Evolutionary conservation across 306 rosid genomes (phyloP), one percentile per base, ranked within the genome.

Genomic region (Fragaria iinumae): DNA sequence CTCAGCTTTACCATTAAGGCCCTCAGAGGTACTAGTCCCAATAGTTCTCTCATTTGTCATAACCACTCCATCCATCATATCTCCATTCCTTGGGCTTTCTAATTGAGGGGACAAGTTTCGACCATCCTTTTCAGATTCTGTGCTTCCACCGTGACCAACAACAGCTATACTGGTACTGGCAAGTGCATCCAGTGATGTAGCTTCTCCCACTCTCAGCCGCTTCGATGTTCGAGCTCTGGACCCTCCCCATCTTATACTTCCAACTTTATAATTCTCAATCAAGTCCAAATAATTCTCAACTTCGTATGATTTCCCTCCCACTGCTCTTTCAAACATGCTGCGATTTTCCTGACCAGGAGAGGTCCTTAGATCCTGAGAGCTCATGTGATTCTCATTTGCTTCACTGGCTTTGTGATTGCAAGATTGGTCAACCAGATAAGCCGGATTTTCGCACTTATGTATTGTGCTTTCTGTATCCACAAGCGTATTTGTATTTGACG

Each of bases 161-260:
- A 78, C 85, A 76, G 64, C 55, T 47, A 79, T 75, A 70, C 78
- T 75, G 64, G 90, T 75, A 71, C 87, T 69, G 67, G 83, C 81
- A 82, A 82, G 80, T 77, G 87, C 74, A 25, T 81, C 85, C 75
- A 81, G 79, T 80, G 90, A 73, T 45, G 76, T 65, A 69, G 82
- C 80, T 78, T 90, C 93, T 80, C 89, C 93, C 34, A 72, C 62
- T 79, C 91, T 92, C 27, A 63, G 77, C 74, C 87, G 87, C 88
- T 91, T 92, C 18, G 96, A 75, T 17, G 97, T 80, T 76, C 97
- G 99, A 68, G 89, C 88, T 88, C 88, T 89, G 80, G 82, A 91
- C 73, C 84, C 86, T 71, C 96, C 98, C 99, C 99, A 96, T 83
- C 85, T 91, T 67, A 92, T 85, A 71, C 85, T 77, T 71, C 87